These are phyloP conservation scores for Aquanectria penicillioides DNA, from an alignment of 2,329 filamentous ascomycete species.

Conservation along the genomic window DNA sequence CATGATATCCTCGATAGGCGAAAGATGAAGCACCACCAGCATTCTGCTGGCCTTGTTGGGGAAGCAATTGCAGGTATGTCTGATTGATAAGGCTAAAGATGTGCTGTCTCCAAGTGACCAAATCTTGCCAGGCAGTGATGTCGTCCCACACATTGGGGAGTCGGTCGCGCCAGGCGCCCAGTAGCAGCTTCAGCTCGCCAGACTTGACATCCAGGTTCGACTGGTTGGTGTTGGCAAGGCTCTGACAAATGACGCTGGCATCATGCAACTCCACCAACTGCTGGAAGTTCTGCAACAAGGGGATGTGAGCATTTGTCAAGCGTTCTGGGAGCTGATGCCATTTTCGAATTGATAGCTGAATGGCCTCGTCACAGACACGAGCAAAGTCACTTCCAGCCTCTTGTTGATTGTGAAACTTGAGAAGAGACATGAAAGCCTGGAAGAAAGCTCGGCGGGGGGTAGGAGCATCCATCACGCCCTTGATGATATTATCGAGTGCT, in stretches of 20 bases:
- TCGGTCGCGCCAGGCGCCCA: constrained; percentile 95
- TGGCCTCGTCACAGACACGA: constrained; percentile 93
- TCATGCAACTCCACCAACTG: constrained; percentile 97
- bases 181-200: constrained; percentile 90
- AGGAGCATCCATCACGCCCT: constrained; percentile 96
- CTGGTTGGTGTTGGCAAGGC: constrained; percentile 84
- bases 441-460: constrained; percentile 96
- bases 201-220: constrained; percentile 93
- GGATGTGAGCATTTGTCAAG: constrained; percentile 94
- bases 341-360: constrained; percentile 95
- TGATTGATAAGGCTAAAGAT: constrained; percentile 98
- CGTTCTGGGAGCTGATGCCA: constrained; percentile 98
- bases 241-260: constrained; percentile 94
- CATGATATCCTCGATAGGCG: constrained; percentile 96
- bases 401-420: constrained; percentile 92
- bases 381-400: constrained; percentile 84
- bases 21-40: constrained; percentile 87
- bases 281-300: constrained; percentile 96
- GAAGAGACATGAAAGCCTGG: constrained; percentile 96
- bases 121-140: constrained; percentile 98
- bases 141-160: constrained; percentile 99
- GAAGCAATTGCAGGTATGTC: constrained; percentile 88
- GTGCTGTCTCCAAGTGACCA: constrained; percentile 99
- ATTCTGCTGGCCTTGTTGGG: constrained; percentile 77
- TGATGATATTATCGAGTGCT: constrained; percentile 91